Evolutionary conservation across 176 grass and related monocot species (phyloP).

Genomic region (Miscanthus lutarioriparius): DNA sequence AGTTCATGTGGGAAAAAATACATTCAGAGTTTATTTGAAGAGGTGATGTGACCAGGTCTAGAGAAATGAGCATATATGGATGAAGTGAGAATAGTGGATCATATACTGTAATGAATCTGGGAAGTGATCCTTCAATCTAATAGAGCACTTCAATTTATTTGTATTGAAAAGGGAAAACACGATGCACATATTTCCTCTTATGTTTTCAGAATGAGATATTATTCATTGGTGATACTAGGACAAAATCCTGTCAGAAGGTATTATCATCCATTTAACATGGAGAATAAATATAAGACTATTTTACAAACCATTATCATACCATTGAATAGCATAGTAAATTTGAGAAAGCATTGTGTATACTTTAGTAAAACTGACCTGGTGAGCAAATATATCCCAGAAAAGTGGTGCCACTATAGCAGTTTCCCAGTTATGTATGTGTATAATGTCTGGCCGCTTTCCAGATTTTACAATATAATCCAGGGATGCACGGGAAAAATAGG

Average conservation of each 20-base stretch:
- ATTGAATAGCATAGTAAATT: background rate
- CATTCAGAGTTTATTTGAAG: background rate
- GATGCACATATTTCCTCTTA: background rate
- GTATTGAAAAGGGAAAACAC: background rate
- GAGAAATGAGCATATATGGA: background rate
- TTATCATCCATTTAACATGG: constrained; percentile 14
- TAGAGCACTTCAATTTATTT: background rate
- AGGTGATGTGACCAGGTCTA: background rate
- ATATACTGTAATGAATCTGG: background rate
- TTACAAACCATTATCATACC: background rate
- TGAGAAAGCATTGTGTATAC: background rate
- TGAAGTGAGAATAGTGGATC: background rate
- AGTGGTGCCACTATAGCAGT: constrained; percentile 66
- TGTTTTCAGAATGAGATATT: background rate
- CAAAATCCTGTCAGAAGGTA: background rate
- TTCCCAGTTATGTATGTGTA: constrained; percentile 70
- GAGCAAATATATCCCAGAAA: constrained; percentile 71
- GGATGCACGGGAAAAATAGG: constrained; percentile 65
- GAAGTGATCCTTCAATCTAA: background rate
- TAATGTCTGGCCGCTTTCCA: constrained; percentile 60
- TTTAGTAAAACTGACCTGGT: constrained; percentile 48
- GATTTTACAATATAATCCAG: constrained; percentile 71
- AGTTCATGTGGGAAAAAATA: background rate
- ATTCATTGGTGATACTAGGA: background rate
- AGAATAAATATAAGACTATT: constrained; percentile 2